Percentiles rank a stretch among this genome's conserved stretches.
Conservation (phyloP, 1,284 basidiomycete genomes). For the Rugiboletus extremiorientalis region DNA sequence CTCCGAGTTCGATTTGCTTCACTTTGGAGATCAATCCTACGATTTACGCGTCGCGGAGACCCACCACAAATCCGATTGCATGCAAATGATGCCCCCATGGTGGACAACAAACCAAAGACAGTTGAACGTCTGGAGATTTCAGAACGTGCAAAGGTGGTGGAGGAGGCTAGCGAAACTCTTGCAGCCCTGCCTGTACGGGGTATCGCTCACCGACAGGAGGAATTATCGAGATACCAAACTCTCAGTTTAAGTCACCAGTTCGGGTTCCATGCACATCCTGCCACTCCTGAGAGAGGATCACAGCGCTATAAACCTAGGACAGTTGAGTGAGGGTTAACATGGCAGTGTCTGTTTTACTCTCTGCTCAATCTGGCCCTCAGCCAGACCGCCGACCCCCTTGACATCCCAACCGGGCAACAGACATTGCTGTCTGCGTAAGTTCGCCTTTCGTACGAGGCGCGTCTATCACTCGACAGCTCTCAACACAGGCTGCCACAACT, state of each 20-base stretch:
- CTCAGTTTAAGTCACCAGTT: neutral
- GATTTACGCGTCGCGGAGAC: neutral
- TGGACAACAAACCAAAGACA: neutral
- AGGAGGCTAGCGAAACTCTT: neutral
- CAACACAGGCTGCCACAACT: constrained; percentile 3
- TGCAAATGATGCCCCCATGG: neutral
- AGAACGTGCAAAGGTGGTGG: neutral
- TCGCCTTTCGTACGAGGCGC: neutral
- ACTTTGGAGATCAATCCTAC: constrained; percentile 11
- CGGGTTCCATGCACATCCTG: neutral
- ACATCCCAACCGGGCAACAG: constrained; percentile 15
- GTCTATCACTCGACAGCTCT: neutral
- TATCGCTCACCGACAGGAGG: neutral
- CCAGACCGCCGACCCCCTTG: neutral
- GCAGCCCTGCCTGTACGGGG: neutral
- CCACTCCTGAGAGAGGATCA: constrained; percentile 15
- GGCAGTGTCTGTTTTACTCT: neutral
- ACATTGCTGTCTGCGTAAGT: constrained; percentile 13
- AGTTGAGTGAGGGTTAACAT: constrained; percentile 1
- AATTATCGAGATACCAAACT: neutral
- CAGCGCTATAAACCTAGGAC: constrained; percentile 6
- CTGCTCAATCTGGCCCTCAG: neutral
- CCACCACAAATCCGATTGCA: neutral
- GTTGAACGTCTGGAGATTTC: neutral
- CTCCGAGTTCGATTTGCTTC: constrained; percentile 2